A percentile compares a stretch with the other conserved stretches of the same genome.
Conservation (phyloP, 2,329 filamentous ascomycete species). For the Curvularia verruculosa region DNA sequence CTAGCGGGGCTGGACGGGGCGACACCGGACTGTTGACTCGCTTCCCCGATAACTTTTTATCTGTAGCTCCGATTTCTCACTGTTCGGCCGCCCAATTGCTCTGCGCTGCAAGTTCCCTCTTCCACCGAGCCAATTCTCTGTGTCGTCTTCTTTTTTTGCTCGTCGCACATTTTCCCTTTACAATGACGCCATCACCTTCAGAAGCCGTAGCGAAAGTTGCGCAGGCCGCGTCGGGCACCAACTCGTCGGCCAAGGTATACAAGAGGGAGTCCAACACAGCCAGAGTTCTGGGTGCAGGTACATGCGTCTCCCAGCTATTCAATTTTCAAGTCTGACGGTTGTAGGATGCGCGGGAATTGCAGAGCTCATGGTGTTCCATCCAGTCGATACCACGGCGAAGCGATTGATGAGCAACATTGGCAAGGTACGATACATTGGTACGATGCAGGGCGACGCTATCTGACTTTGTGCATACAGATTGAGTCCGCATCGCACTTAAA, state of each 20-base stretch:
- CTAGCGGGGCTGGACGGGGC: constrained; percentile 15
- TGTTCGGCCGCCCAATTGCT: constrained; percentile 16
- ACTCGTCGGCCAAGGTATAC: constrained; percentile 61
- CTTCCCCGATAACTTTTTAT: constrained; percentile 22
- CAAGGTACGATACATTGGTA: constrained; percentile 57
- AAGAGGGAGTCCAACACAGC: constrained; percentile 91
- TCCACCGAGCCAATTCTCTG: background rate
- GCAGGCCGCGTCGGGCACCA: constrained; percentile 36
- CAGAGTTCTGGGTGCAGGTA: constrained; percentile 90
- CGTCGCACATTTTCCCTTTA: background rate
- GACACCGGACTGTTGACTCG: constrained; percentile 13
- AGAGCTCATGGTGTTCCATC: constrained; percentile 81
- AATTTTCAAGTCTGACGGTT: constrained; percentile 17
- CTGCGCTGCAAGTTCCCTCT: constrained; percentile 18
- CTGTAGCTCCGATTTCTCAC: constrained; percentile 15
- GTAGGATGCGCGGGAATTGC: constrained; percentile 89
- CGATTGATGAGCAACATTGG: constrained; percentile 98
- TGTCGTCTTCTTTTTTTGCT: background rate
- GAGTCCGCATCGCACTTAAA: constrained; percentile 71
- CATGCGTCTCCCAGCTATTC: background rate
- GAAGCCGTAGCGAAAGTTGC: constrained; percentile 40
- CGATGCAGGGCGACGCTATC: constrained; percentile 7
- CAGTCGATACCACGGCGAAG: constrained; percentile 96
- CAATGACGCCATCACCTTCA: constrained; percentile 39
- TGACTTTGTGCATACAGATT: constrained; percentile 55